Evolutionary conservation across 352 stramenopile species (phyloP), one percentile per base, ranked within the genome.

Genomic region (Phytophthora meadii): DNA sequence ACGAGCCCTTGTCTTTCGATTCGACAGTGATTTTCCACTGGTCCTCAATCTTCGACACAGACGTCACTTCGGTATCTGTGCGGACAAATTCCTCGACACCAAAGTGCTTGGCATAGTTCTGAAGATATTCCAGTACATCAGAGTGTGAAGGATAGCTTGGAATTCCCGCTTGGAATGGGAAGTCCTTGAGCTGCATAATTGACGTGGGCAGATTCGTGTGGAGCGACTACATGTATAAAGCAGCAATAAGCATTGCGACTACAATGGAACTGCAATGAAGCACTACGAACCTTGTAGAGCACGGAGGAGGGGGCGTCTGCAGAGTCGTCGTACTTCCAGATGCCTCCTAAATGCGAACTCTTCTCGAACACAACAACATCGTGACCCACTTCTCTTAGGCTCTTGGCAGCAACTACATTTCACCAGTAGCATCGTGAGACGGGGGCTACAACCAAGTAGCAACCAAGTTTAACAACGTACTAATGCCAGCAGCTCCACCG

Each of bases 121-220:
- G 73, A 1, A 90, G 77, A 45, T 92, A 92, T 49, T 66, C 34
- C 22, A 90, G 62, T 48, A 92, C 81, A 24, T 79, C 70, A 14
- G 60, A 30, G 41, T 90, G 84, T n/a, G 77, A 79, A 27, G 79
- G 76, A 65, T 88, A 92, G 53, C 74, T 87, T 0, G 67, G 81
- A 32, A 68, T 19, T 8, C 61, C 74, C 0, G 70, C 27, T 11
- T 77, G 61, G 44, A 90, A 90, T 3, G 78, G 53, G 25, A 90
- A 85, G 49, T 76, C 84, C 45, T 76, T 70, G 41, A 92, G 56
- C 50, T 92, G 84, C 84, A 92, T 90, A 59, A 90, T 79, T 28
- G 80, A 70, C 8, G 81, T 90, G 37, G 84, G 81, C 27, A 92
- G 47, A 54, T 92, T 92, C 41, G 84, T 92, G 46, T 83, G 81